Evolutionary conservation across 345 rosid genomes (phyloP).

Genomic region (Clarkia xantiana): DNA sequence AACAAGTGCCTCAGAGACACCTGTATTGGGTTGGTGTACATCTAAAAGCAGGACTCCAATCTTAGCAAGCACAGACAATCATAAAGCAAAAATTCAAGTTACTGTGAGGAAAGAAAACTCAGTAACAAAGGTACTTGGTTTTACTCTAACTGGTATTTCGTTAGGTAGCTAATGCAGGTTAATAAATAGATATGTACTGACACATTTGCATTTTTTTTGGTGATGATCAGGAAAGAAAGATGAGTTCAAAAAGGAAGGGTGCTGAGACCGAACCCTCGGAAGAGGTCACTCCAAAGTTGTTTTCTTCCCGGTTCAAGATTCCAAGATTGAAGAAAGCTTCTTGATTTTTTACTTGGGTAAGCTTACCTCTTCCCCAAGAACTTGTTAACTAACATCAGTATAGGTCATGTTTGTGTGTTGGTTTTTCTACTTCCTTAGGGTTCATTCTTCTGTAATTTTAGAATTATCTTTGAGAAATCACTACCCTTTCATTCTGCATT

Average conservation of each 20-base stretch:
- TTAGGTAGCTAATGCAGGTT: not conserved
- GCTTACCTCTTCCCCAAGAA: too few relatives aligned
- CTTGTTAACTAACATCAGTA: too few relatives aligned
- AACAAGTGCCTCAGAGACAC: conserved; percentile 21
- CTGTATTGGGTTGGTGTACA: conserved; percentile 27
- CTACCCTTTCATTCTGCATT: too few relatives aligned
- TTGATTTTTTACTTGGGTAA: too few relatives aligned
- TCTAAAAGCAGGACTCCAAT: conserved; percentile 16
- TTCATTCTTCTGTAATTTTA: too few relatives aligned
- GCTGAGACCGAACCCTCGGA: conserved; percentile 10
- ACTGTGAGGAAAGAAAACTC: conserved; percentile 28
- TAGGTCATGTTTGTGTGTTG: too few relatives aligned
- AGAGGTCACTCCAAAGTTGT: conserved; percentile 46
- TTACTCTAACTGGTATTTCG: not conserved
- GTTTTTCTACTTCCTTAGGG: too few relatives aligned
- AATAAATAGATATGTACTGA: not conserved
- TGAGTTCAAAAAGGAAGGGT: conserved; percentile 48
- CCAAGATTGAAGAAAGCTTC: conserved; percentile 51
- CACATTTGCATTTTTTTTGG: conserved; percentile 1
- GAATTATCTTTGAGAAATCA: too few relatives aligned
- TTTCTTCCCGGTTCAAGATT: conserved; percentile 52
- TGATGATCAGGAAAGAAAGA: conserved; percentile 26
- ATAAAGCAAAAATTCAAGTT: conserved; percentile 4
- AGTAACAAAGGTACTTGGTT: conserved; percentile 10
- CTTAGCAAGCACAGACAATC: conserved; percentile 10